Conservation (phyloP, 2,329 filamentous ascomycete species). For the Pestalotiopsis sp. region DNA sequence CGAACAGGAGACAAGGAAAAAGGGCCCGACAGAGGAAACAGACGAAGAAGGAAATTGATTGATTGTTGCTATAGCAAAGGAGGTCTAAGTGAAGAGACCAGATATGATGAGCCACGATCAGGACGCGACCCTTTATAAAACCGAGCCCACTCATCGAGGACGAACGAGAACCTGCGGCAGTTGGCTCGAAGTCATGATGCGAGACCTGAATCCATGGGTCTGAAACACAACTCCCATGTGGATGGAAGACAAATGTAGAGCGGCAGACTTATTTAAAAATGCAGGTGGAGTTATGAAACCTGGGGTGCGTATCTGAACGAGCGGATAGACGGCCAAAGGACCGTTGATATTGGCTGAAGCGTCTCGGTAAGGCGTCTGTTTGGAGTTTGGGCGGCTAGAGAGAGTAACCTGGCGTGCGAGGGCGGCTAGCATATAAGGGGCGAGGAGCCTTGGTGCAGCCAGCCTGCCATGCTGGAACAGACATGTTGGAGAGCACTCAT, state of each 20-base stretch:
- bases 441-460: neutral
- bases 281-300: constrained; percentile 51
- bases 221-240: constrained; percentile 35
- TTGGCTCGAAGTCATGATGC: constrained; percentile 42
- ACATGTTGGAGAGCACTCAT: constrained; percentile 18
- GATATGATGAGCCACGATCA: constrained; percentile 33
- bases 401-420: constrained; percentile 29
- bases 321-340: constrained; percentile 39
- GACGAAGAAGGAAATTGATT: constrained; percentile 24
- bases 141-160: constrained; percentile 37
- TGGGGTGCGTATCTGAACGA: constrained; percentile 50
- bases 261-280: constrained; percentile 31
- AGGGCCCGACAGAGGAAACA: constrained; percentile 30
- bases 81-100: constrained; percentile 31
- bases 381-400: constrained; percentile 48
- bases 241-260: constrained; percentile 27
- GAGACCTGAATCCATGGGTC: constrained; percentile 34
- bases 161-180: constrained; percentile 45
- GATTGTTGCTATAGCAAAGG: constrained; percentile 30
- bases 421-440: constrained; percentile 32
- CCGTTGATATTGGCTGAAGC: constrained; percentile 53
- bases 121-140: constrained; percentile 37
- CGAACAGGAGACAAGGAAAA: constrained; percentile 27
- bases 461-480: neutral
- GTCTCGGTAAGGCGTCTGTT: constrained; percentile 48